Percentiles rank a stretch among this genome's conserved stretches.
Conservation (phyloP, 1,139 yeast species). For the Scheffersomyces illinoinensis region DNA sequence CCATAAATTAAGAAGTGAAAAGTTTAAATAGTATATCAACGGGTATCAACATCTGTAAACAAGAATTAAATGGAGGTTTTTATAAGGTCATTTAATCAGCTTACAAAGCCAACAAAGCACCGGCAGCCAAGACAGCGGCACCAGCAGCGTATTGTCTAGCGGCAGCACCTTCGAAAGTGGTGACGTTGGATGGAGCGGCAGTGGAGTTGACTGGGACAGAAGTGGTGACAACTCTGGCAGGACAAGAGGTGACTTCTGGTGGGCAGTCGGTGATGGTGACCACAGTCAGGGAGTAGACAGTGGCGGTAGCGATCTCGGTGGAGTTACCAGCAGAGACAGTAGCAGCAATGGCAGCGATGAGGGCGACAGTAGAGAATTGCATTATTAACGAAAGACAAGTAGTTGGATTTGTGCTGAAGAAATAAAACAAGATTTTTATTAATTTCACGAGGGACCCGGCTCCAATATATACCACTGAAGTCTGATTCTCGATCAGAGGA, state of each 20-base stretch:
- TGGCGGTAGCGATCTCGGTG: conserved; percentile 29
- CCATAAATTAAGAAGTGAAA: background rate
- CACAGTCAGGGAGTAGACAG: conserved; percentile 22
- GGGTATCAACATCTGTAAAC: background rate
- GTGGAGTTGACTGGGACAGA: conserved; percentile 19
- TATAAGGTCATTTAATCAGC: conserved; percentile 7
- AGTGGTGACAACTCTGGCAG: conserved; percentile 26
- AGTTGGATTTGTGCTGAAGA: conserved; percentile 20
- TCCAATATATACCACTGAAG: background rate
- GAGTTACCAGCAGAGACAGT: conserved; percentile 36
- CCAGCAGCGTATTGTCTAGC: conserved; percentile 36
- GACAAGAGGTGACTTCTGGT: conserved; percentile 40
- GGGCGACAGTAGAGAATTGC: conserved; percentile 51
- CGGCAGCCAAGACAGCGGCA: conserved; percentile 53
- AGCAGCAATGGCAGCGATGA: conserved; percentile 42
- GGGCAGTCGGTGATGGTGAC: conserved; percentile 49
- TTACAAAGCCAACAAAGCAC: conserved; percentile 55
- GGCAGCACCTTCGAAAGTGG: conserved; percentile 38
- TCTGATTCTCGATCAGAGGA: background rate
- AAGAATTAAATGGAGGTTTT: background rate
- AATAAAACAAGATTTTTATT: conserved; percentile 6
- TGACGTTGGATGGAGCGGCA: conserved; percentile 32
- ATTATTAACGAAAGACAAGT: conserved; percentile 35
- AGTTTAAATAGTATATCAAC: background rate
- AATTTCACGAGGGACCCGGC: background rate